phyloP scores from a whole-genome alignment of 73 alveolate species.

The Paramecium sonneborni region DNA sequence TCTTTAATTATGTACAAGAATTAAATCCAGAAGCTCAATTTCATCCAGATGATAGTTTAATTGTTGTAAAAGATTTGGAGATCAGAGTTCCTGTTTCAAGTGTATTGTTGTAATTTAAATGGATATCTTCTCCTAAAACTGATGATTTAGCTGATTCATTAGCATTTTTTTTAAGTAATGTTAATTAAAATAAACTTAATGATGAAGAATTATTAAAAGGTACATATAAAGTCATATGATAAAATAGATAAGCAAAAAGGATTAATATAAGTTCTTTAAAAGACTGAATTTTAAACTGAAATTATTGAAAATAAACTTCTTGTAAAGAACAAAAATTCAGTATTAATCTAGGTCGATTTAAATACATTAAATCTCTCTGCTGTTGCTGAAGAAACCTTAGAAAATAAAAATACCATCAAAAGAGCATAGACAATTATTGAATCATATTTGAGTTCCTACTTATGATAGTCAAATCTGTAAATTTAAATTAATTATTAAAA shows the following conservation, averaged over 20 bases:
- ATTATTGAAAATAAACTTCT: neutral
- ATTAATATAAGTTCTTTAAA: neutral
- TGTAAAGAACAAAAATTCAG: neutral
- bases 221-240: neutral
- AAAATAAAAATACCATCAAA: neutral
- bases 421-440: neutral
- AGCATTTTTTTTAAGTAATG: constrained; percentile 32
- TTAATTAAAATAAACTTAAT: neutral
- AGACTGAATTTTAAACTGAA: neutral
- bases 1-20: neutral
- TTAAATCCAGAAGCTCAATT: constrained; percentile 3
- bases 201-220: constrained; percentile 24
- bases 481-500: neutral
- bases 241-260: neutral
- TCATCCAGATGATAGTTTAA: constrained; percentile 19
- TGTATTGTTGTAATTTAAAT: neutral
- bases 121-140: constrained; percentile 27
- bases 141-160: constrained; percentile 42
- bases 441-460: neutral
- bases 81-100: constrained; percentile 10
- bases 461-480: neutral
- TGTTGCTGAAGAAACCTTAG: neutral
- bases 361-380: neutral
- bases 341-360: neutral
- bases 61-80: neutral